These are phyloP conservation scores for Cystofilobasidium bisporidii DNA, from an alignment of 768 basidiomycete species.

Conservation along the genomic window DNA sequence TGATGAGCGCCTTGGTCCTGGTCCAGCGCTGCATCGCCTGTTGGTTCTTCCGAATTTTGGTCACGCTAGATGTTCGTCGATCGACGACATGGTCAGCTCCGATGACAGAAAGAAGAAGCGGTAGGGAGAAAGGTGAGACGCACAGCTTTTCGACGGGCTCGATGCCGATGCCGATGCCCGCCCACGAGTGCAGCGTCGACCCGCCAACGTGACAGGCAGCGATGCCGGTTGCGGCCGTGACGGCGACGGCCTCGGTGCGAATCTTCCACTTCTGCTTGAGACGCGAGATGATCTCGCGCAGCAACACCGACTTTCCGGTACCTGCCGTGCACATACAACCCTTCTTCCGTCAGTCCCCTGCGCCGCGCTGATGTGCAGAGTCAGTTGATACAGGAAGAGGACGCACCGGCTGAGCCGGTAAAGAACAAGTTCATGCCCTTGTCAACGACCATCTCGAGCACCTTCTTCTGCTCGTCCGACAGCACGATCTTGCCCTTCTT, in stretches of 20 bases:
- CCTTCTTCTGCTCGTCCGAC: conserved; percentile 62
- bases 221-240: conserved; percentile 28
- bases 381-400: background rate
- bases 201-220: conserved; percentile 28
- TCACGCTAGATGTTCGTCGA: conserved; percentile 34
- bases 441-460: conserved; percentile 61
- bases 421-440: conserved; percentile 34
- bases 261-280: conserved; percentile 24
- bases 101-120: no score
- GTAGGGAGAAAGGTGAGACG: background rate
- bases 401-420: conserved; percentile 36
- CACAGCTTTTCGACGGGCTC: conserved; percentile 24
- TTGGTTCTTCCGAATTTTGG: conserved; percentile 67
- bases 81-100: no score
- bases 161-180: conserved; percentile 27
- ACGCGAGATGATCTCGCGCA: conserved; percentile 33
- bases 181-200: conserved; percentile 23
- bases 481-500: conserved; percentile 24
- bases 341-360: no score
- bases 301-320: conserved; percentile 38
- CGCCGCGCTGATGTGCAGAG: no score
- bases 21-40: conserved; percentile 73
- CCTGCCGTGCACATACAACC: conserved; percentile 23
- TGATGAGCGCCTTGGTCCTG: conserved; percentile 71
- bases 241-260: conserved; percentile 26